These are phyloP conservation scores for Dipteronia sinensis DNA, from an alignment of 345 rosid species.

Conservation along the genomic window DNA sequence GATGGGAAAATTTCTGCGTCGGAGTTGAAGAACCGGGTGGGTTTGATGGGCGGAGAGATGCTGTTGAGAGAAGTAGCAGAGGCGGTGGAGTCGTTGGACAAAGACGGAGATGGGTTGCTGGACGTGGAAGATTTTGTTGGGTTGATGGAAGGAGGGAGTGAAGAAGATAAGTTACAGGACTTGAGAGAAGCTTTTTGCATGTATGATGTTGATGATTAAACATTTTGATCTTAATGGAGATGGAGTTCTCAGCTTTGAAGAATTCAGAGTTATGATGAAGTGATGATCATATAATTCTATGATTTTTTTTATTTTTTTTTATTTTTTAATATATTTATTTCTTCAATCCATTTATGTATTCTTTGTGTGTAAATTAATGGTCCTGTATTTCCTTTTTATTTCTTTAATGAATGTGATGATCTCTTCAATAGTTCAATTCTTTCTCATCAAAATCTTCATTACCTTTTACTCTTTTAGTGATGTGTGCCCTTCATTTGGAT, in stretches of 20 bases:
- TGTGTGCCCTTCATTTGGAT: background rate
- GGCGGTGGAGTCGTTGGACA: conserved; percentile 34
- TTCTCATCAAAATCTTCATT: background rate
- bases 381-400: background rate
- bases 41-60: conserved; percentile 33
- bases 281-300: too few relatives aligned
- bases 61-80: conserved; percentile 31
- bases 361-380: background rate
- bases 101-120: conserved; percentile 52
- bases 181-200: conserved; percentile 46
- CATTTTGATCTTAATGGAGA: conserved; percentile 48
- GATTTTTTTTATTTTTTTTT: background rate
- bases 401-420: too few relatives aligned
- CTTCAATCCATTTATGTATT: background rate
- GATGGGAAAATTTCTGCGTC: conserved; percentile 51
- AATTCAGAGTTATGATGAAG: conserved; percentile 48
- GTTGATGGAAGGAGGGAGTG: conserved; percentile 47
- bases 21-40: conserved; percentile 37
- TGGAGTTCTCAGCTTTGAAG: conserved; percentile 55
- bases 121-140: conserved; percentile 45
- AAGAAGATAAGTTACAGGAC: conserved; percentile 48
- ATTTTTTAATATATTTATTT: background rate
- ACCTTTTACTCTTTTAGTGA: background rate
- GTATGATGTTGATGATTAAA: conserved; percentile 52
- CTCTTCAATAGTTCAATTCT: too few relatives aligned